phyloP scores from a whole-genome alignment of 2,329 filamentous ascomycete genomes.

The Fusarium tjaetaba region DNA sequence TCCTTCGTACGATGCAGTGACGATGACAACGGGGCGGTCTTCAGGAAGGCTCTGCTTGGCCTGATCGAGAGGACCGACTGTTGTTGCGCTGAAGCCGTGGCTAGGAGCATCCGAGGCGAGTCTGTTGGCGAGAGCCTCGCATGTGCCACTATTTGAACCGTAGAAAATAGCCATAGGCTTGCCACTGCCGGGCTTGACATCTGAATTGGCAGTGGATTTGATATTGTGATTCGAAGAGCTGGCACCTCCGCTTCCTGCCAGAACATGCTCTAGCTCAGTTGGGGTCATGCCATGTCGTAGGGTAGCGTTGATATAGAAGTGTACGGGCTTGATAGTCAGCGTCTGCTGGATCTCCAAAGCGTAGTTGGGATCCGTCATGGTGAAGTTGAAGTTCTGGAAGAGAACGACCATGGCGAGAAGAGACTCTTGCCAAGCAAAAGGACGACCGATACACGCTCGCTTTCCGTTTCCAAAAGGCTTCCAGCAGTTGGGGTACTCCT shows the following conservation, averaged over 20 bases:
- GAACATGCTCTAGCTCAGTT: slow-evolving; percentile 57
- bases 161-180: slow-evolving; percentile 73
- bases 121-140: slow-evolving; percentile 73
- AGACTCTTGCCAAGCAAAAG: slow-evolving; percentile 80
- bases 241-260: slow-evolving; percentile 43
- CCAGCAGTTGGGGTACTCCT: slow-evolving; percentile 70
- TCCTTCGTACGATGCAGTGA: slow-evolving; percentile 79
- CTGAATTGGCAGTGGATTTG: slow-evolving; percentile 11
- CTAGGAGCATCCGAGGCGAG: slow-evolving; percentile 67
- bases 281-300: slow-evolving; percentile 60
- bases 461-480: slow-evolving; percentile 81
- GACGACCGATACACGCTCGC: slow-evolving; percentile 75
- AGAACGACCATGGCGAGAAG: slow-evolving; percentile 69
- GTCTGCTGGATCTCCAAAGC: slow-evolving; percentile 64
- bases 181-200: slow-evolving; percentile 22
- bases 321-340: slow-evolving; percentile 70
- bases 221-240: slow-evolving; percentile 8
- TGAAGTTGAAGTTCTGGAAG: slow-evolving; percentile 77
- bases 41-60: slow-evolving; percentile 69
- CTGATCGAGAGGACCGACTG: slow-evolving; percentile 67
- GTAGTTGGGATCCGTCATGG: slow-evolving; percentile 67
- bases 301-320: slow-evolving; percentile 69
- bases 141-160: slow-evolving; percentile 80
- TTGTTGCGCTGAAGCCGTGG: slow-evolving; percentile 67
- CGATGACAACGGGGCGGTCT: slow-evolving; percentile 70